Conservation (phyloP, 1,284 basidiomycete genomes). For the Trichosporon ovoides region DNA sequence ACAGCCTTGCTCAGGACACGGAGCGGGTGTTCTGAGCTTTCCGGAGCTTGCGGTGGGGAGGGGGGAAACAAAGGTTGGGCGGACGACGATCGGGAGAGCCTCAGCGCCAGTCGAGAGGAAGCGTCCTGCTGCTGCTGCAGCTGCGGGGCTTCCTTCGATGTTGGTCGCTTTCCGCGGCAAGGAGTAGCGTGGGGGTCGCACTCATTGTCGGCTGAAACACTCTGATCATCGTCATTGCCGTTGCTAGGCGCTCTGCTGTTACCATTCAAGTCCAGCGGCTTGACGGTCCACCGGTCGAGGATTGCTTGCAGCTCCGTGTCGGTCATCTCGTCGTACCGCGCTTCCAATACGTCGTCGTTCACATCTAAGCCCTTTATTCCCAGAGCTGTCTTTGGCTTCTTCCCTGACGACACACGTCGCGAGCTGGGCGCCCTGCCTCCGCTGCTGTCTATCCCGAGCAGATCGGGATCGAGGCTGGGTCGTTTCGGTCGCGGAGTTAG, state of each 20-base stretch:
- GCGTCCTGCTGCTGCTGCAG: not conserved
- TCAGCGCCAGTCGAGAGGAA: not conserved
- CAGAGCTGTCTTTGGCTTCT: conserved; percentile 15
- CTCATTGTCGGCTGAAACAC: not conserved
- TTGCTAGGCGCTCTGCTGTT: not conserved
- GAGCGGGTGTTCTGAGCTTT: conserved; percentile 27
- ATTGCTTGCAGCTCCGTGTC: conserved; percentile 29
- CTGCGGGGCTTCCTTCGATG: not conserved
- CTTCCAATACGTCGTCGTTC: conserved; percentile 31
- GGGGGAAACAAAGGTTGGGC: conserved; percentile 36
- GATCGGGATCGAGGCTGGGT: conserved; percentile 7
- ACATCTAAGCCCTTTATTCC: conserved; percentile 35
- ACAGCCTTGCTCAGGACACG: conserved; percentile 35
- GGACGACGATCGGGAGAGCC: not conserved
- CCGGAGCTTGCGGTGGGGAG: conserved; percentile 30
- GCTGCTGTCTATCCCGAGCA: conserved; percentile 7
- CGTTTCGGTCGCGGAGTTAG: not conserved
- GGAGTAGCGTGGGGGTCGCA: not conserved
- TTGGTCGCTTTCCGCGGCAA: not conserved
- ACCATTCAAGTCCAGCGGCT: not conserved
- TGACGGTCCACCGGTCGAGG: conserved; percentile 10
- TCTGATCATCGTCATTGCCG: not conserved
- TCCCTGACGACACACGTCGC: not conserved
- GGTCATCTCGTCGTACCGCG: conserved; percentile 38
- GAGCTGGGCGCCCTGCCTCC: conserved; percentile 1